Evolutionary conservation across 371 early-diverging fungal species (phyloP), one percentile per base, ranked within the genome.

Genomic region (Vairimorpha apis): DNA sequence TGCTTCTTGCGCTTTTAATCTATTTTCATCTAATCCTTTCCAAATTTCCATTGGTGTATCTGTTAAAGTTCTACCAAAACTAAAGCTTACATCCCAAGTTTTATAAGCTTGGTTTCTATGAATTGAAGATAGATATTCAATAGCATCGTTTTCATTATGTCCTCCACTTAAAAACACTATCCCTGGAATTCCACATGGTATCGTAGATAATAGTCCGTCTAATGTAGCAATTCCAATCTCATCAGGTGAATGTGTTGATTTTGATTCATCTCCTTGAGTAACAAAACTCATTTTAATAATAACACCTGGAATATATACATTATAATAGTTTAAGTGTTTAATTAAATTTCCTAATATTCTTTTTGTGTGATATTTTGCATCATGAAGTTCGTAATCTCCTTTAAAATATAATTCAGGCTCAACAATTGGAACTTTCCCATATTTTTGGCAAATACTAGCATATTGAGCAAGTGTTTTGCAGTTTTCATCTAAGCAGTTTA

Each of bases 351-450:
- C 83, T 37, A 87, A 78, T 27, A 88, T 87, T 32, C 76, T 65
- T 47, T 82, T 80, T 45, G 85, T 82, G 7, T 83, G 84, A 30
- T 73, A 72, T 25, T 84, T 76, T 51, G 86, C 83, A 33, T 79
- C 70, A 62, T 85, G 85, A 21, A 86, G 73, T 53, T 83, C 80
- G 81, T 87, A 86, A 64, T 82, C 77, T 53, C 88, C 88, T 67
- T 87, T 86, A 84, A 86, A 86, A 32, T 87, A 81, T 33, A 88
- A 85, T 76, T 88, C 88, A 49, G 88, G 88, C 77, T 88, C 88
- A 37, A 88, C 87, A 59, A 88, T 87, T 25, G 88, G 88, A 35
- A 87, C 87, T 49, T 87, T 76, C 29, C 86, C 83, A 77, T 86
- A 82, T 18, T 75, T 68, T 76, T 87, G 88, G 79, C 87, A 87